phyloP scores from a whole-genome alignment of 768 basidiomycete species.

The Kwoniella botswanensis region DNA sequence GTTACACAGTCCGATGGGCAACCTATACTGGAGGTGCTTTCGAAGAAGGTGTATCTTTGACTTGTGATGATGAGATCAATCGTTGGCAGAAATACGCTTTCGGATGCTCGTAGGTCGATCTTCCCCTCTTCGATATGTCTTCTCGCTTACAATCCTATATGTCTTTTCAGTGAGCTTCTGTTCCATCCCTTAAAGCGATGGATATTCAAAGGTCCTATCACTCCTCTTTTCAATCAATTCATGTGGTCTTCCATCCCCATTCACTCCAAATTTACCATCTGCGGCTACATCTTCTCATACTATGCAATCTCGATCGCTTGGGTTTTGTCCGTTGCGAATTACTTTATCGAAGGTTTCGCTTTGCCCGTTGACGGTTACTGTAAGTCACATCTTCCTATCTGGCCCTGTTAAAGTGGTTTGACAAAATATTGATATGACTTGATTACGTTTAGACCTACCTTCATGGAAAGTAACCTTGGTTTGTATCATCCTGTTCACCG shows the following conservation, averaged over 20 bases:
- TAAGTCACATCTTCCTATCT: constrained; percentile 62
- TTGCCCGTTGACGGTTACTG: constrained; percentile 72
- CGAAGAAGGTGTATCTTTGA: constrained; percentile 89
- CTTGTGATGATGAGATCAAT: constrained; percentile 87
- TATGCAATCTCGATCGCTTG: constrained; percentile 67
- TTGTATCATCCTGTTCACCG: constrained; percentile 69
- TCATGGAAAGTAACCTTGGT: constrained; percentile 71
- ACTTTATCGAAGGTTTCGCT: constrained; percentile 68
- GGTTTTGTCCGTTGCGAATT: constrained; percentile 70
- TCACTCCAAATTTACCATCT: constrained; percentile 65
- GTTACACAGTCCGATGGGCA: constrained; percentile 63
- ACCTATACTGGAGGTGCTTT: constrained; percentile 83
- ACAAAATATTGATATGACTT: neutral
- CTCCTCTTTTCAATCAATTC: constrained; percentile 57
- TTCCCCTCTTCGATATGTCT: neutral
- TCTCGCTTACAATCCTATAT: constrained; percentile 20
- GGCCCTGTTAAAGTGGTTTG: neutral
- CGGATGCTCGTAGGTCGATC: constrained; percentile 47
- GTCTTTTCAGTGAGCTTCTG: constrained; percentile 62
- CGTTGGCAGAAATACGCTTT: constrained; percentile 77
- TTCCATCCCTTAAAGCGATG: constrained; percentile 82
- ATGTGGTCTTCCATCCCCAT: constrained; percentile 61
- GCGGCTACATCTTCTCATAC: constrained; percentile 63
- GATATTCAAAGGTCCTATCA: constrained; percentile 81
- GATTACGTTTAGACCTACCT: constrained; percentile 15